These are phyloP conservation scores for Penicillium sp. DNA, from an alignment of 2,329 filamentous ascomycete genomes.

Conservation along the genomic window DNA sequence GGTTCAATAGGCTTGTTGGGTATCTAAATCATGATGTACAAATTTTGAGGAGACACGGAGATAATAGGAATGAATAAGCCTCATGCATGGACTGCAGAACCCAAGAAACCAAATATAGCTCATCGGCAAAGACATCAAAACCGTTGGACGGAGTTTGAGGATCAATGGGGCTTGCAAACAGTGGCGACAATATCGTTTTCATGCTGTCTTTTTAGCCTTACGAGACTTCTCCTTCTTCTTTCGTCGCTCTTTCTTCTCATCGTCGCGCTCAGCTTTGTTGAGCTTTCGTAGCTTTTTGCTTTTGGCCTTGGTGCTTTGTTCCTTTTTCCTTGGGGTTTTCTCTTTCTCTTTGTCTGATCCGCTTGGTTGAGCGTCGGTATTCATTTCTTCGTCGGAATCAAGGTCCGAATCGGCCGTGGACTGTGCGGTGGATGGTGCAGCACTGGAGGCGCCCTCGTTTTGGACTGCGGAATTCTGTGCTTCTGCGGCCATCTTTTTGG, in stretches of 20 bases:
- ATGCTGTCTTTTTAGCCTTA: conserved; percentile 29
- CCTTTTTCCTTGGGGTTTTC: conserved; percentile 23
- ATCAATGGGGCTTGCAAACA: background rate
- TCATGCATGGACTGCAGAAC: background rate
- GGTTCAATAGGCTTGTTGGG: background rate
- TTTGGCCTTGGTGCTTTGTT: conserved; percentile 16
- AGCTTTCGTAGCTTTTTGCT: conserved; percentile 2
- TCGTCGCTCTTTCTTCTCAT: conserved; percentile 29
- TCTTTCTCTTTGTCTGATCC: conserved; percentile 20
- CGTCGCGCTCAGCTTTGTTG: conserved; percentile 29
- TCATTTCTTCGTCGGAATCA: conserved; percentile 7
- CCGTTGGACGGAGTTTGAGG: background rate
- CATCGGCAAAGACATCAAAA: background rate
- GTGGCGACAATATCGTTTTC: background rate
- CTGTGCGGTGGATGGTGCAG: conserved; percentile 15
- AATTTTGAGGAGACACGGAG: background rate
- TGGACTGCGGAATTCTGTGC: conserved; percentile 20
- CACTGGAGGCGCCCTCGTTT: conserved; percentile 11
- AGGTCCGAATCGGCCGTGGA: conserved; percentile 17
- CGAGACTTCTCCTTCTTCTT: conserved; percentile 45
- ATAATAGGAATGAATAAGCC: background rate
- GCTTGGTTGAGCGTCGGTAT: conserved; percentile 3
- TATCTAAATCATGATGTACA: conserved; percentile 1
- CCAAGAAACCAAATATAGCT: background rate
- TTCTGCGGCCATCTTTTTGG: conserved; percentile 37